These are phyloP conservation scores for Phytophthora litchii DNA, from an alignment of 352 stramenopile genomes.

Conservation along the genomic window DNA sequence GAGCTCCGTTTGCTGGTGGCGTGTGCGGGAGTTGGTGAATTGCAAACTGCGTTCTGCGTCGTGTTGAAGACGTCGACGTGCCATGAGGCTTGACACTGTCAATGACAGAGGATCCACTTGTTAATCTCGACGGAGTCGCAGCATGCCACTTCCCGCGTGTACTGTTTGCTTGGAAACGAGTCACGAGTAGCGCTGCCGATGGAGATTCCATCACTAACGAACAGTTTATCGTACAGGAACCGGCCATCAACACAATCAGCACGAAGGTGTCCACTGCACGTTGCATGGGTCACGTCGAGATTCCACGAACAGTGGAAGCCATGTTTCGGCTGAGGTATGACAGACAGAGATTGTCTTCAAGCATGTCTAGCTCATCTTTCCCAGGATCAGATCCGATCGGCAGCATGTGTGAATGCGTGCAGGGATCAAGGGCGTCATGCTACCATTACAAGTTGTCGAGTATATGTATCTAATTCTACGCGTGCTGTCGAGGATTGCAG, in stretches of 20 bases:
- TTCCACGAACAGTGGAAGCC: slow-evolving; percentile 30
- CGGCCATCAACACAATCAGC: slow-evolving; percentile 4
- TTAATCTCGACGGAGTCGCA: not conserved
- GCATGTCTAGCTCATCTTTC: slow-evolving; percentile 6
- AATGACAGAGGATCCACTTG: not conserved
- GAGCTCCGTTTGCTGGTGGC: slow-evolving; percentile 1
- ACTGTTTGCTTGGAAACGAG: slow-evolving; percentile 24
- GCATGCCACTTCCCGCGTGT: slow-evolving; percentile 26
- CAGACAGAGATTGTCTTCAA: not conserved
- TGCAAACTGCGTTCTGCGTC: slow-evolving; percentile 31
- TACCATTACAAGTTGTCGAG: slow-evolving; percentile 22
- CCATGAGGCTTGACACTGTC: slow-evolving; percentile 12
- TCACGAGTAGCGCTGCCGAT: not conserved
- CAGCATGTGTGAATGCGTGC: slow-evolving; percentile 20
- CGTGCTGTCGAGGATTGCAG: not conserved
- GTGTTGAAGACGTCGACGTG: slow-evolving; percentile 10
- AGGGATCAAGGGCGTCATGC: slow-evolving; percentile 3
- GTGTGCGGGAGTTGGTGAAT: slow-evolving; percentile 25
- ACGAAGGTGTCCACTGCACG: slow-evolving; percentile 1
- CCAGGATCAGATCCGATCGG: slow-evolving; percentile 22
- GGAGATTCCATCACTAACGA: slow-evolving; percentile 33
- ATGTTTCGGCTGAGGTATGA: not conserved
- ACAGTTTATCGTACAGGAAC: slow-evolving; percentile 19
- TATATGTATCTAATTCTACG: slow-evolving; percentile 17
- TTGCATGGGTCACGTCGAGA: slow-evolving; percentile 14